Evolutionary conservation across 768 basidiomycete genomes (phyloP).

Genomic region (Dacryopinax spathularia): DNA sequence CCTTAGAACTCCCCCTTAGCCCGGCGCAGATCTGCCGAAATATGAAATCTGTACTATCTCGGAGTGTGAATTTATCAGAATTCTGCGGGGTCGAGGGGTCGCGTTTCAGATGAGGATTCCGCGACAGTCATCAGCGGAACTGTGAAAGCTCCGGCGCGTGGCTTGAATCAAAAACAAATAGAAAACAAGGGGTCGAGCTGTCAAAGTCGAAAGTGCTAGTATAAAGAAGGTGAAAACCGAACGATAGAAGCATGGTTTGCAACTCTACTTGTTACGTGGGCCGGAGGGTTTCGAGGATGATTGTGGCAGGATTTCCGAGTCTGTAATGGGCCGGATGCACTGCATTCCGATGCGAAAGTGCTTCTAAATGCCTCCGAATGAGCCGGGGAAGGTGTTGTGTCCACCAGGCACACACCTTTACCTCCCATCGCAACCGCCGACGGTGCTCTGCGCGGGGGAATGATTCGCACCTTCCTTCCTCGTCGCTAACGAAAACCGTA

Average conservation of each 20-base stretch:
- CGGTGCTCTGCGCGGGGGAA: no score
- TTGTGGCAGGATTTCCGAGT: neutral
- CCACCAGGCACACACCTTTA: neutral
- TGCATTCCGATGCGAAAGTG: neutral
- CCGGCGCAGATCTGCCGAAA: neutral
- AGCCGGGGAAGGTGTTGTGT: neutral
- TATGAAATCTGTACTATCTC: neutral
- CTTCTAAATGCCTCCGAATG: neutral
- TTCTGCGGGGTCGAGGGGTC: neutral
- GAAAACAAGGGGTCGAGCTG: neutral
- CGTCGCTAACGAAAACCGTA: neutral
- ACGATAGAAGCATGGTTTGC: no score
- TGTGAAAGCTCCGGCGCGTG: neutral
- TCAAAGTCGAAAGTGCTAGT: neutral
- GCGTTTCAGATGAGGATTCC: neutral
- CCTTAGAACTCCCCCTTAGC: neutral
- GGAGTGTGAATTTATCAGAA: neutral
- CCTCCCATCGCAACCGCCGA: neutral
- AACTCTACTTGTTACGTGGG: no score
- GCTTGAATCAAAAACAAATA: neutral
- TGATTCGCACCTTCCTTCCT: neutral
- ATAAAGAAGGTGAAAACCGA: no score
- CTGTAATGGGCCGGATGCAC: neutral
- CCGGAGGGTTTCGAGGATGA: neutral
- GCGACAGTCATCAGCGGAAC: neutral